These are phyloP conservation scores for Fusarium piperis DNA, from an alignment of 2,329 filamentous ascomycete species.

Conservation along the genomic window DNA sequence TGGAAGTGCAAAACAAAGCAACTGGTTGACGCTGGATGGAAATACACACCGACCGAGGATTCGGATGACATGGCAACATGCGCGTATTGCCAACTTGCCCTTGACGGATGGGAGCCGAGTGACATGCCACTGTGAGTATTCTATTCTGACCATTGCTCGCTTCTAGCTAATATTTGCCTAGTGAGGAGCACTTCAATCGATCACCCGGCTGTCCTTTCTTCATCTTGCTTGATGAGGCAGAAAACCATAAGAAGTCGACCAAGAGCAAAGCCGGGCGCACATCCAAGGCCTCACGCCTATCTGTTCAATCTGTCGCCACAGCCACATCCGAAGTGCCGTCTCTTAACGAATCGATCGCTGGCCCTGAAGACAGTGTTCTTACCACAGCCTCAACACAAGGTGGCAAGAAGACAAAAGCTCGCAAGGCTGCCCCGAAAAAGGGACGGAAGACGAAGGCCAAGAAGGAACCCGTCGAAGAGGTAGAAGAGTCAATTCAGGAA, in stretches of 20 bases:
- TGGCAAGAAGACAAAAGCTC: conserved; percentile 66
- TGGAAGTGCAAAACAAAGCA: conserved; percentile 93
- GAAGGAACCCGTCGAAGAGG: conserved; percentile 62
- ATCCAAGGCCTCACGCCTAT: conserved; percentile 77
- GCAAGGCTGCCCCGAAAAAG: conserved; percentile 56
- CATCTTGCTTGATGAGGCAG: conserved; percentile 67
- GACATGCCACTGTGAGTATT: conserved; percentile 83
- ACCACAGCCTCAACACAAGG: conserved; percentile 68
- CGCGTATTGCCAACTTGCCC: conserved; percentile 85
- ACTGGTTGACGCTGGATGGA: conserved; percentile 94
- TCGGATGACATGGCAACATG: conserved; percentile 92
- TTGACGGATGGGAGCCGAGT: conserved; percentile 94
- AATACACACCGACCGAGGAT: conserved; percentile 84
- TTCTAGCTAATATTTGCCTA: conserved; percentile 50
- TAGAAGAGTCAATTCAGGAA: conserved; percentile 38
- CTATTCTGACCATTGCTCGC: background rate
- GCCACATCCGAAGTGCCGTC: conserved; percentile 60
- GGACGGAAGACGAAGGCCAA: conserved; percentile 51
- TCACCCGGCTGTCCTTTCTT: conserved; percentile 88
- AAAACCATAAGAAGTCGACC: conserved; percentile 62
- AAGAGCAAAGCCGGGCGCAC: conserved; percentile 64
- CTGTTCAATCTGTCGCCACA: conserved; percentile 66
- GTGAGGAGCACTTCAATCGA: conserved; percentile 86
- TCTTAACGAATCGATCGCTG: conserved; percentile 57
- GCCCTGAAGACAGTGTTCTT: conserved; percentile 67